A percentile compares a stretch with the other conserved stretches of the same genome.
phyloP scores from a whole-genome alignment of 192 early-diverging fungal genomes.

The Rhizoclosmatium globosum region DNA sequence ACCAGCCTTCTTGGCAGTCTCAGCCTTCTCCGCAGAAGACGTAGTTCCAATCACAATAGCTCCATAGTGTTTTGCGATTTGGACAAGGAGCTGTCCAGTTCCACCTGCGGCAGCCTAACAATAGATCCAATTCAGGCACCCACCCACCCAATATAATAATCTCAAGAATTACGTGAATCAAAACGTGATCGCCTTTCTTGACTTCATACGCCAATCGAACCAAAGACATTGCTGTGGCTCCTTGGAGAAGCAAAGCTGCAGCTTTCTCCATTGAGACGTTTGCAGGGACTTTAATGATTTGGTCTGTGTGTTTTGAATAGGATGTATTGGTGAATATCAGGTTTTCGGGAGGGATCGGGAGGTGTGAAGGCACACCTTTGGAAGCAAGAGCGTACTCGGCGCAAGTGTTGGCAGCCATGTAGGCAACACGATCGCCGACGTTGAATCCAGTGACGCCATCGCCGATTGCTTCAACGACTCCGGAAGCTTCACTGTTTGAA shows the following conservation, averaged over 20 bases:
- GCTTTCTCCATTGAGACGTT: constrained; percentile 64
- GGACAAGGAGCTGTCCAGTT: constrained; percentile 81
- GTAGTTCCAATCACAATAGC: constrained; percentile 90
- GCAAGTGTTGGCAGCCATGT: constrained; percentile 69
- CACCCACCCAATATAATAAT: constrained; percentile 4
- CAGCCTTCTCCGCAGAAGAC: constrained; percentile 75
- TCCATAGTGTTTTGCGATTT: constrained; percentile 77
- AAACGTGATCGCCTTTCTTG: constrained; percentile 75
- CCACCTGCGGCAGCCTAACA: constrained; percentile 85
- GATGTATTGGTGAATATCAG: not conserved
- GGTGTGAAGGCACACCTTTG: not conserved
- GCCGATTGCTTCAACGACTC: constrained; percentile 81
- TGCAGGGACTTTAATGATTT: constrained; percentile 51
- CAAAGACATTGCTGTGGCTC: constrained; percentile 80
- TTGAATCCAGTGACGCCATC: constrained; percentile 61
- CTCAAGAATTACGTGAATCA: constrained; percentile 67
- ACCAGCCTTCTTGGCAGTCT: constrained; percentile 58
- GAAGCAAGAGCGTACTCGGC: constrained; percentile 75
- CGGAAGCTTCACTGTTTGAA: constrained; percentile 72
- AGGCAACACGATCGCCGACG: constrained; percentile 86
- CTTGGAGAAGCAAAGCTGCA: constrained; percentile 76
- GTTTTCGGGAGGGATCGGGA: not conserved
- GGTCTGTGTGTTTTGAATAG: constrained; percentile 8
- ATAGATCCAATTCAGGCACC: not conserved
- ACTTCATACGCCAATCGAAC: constrained; percentile 76